phyloP scores from a whole-genome alignment of 1,284 basidiomycete genomes.

The Trichosporon sp. region DNA sequence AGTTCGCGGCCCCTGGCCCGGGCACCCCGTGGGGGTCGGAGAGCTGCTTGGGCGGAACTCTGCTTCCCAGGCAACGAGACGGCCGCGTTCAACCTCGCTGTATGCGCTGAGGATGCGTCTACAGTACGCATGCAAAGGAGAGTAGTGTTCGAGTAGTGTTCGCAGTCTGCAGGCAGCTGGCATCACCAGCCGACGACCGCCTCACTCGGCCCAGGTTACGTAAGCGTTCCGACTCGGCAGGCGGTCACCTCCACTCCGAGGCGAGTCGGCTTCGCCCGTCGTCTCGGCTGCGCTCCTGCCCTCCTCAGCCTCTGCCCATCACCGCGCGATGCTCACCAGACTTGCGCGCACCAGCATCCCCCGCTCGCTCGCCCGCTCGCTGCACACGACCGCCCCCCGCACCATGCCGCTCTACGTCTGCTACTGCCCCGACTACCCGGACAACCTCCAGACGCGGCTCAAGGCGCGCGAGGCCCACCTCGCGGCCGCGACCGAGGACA shows the following conservation, averaged over 20 bases:
- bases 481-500: slow-evolving; percentile 17
- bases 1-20: too few relatives aligned
- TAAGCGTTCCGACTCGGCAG: background rate
- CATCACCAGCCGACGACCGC: background rate
- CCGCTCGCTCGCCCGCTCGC: background rate
- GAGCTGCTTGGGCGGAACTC: too few relatives aligned
- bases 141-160: too few relatives aligned
- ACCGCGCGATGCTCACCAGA: background rate
- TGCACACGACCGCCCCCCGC: slow-evolving; percentile 8
- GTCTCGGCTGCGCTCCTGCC: too few relatives aligned
- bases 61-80: too few relatives aligned
- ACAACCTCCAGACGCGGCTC: slow-evolving; percentile 38
- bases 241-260: background rate
- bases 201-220: background rate
- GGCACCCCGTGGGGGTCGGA: too few relatives aligned
- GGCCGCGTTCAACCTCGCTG: too few relatives aligned
- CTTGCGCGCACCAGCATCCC: background rate
- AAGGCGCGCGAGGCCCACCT: slow-evolving; percentile 38
- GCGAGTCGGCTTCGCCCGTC: background rate
- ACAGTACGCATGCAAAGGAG: too few relatives aligned
- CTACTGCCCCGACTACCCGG: slow-evolving; percentile 45
- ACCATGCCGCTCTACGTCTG: slow-evolving; percentile 37
- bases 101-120: too few relatives aligned
- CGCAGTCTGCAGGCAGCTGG: too few relatives aligned
- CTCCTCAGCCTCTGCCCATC: background rate